Conservation (phyloP, 2,329 filamentous ascomycete genomes). For the Epichloe sp. region DNA sequence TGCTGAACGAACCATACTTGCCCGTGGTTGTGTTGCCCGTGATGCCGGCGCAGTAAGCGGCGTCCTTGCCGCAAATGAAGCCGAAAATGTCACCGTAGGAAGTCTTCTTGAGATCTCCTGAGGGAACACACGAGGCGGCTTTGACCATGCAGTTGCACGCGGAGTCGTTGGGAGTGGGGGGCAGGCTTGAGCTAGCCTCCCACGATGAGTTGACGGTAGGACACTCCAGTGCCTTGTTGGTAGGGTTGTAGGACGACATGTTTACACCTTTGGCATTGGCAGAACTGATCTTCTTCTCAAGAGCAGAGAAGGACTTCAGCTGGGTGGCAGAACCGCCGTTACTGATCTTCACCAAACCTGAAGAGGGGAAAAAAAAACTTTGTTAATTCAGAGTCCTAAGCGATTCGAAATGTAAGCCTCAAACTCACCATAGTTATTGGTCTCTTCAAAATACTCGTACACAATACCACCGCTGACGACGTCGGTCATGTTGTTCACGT, state of each 20-base stretch:
- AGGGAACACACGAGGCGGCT: conserved; percentile 59
- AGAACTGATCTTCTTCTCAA: conserved; percentile 56
- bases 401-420: background rate
- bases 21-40: conserved; percentile 28
- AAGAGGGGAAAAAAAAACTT: too few species aligned
- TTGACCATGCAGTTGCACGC: conserved; percentile 81
- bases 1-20: conserved; percentile 60
- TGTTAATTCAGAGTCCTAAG: too few species aligned
- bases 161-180: conserved; percentile 69
- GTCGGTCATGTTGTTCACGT: conserved; percentile 62
- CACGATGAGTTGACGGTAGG: conserved; percentile 53
- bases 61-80: conserved; percentile 52
- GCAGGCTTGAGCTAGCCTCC: conserved; percentile 53
- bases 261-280: conserved; percentile 54
- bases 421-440: conserved; percentile 66
- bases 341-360: conserved; percentile 51
- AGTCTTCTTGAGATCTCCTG: conserved; percentile 39
- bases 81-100: conserved; percentile 60
- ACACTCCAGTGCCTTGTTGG: conserved; percentile 62
- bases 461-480: conserved; percentile 96
- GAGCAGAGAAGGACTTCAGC: conserved; percentile 59
- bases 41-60: conserved; percentile 53
- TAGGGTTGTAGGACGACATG: conserved; percentile 56
- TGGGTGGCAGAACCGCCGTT: conserved; percentile 45
- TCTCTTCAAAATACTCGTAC: conserved; percentile 95